Evolutionary conservation across 2,329 filamentous ascomycete genomes (phyloP), one percentile per base, ranked within the genome.

Genomic region (Aspergillus niger): DNA sequence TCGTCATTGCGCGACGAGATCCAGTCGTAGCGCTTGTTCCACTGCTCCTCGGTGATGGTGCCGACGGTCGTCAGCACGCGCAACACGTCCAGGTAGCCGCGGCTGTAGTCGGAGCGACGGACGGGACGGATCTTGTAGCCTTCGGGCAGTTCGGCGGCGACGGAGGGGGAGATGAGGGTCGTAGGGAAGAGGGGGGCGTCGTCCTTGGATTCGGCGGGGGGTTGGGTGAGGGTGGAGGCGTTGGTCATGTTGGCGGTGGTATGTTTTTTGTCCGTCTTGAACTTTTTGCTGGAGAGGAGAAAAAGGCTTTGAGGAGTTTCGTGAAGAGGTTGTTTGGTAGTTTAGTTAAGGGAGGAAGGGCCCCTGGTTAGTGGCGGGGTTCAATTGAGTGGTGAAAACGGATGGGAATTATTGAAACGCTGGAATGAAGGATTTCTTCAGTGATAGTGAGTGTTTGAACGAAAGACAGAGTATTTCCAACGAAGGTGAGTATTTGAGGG

Each of bases 31-130:
- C 92, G 88, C 73, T 89, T 83, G 69, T 87, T 84, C 82, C 94
- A 98, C 62, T 86, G 83, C 61, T 86, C 85, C 74, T 90, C 85
- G 51, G 83, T 85, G 67, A 97, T 89, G 63, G 97, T 92, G 65
- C 95, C 95, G 24, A 98, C 94, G 7, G 91, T 95, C 2, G 95
- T 98, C 70, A 99, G 83, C 39, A 97, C 92, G 49, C 92, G 87
- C 65, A 99, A 82, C 62, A 95, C 94, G 73, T 97, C 92, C 69
- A 99, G 88, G 77, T 97, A 97, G 64, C 92, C 92, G 36, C 83
- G 84, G 59, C 85, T 80, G 79, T 89, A 97, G 79, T 99, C 95
- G 69, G 83, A 84, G 68, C 86, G 86, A 69, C 89, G 86, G 53
- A 98, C 83, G 0, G 94, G 88, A 26, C 95, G 92, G 72, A 96